Percentiles rank a stretch among this genome's conserved stretches.
phyloP scores from a whole-genome alignment of 768 basidiomycete genomes.

The Leucogyrophana mollusca region DNA sequence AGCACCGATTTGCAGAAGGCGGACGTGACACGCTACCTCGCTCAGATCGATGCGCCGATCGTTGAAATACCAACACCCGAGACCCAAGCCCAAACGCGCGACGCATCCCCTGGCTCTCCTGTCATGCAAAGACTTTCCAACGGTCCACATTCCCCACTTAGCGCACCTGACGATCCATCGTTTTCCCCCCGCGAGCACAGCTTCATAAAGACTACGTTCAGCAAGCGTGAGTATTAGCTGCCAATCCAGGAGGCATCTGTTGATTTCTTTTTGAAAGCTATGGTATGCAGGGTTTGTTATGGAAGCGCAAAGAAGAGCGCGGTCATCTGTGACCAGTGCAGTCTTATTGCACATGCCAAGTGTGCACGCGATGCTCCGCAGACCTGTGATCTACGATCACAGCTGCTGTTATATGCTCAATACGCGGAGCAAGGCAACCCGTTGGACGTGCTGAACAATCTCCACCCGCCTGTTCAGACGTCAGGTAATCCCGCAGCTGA shows the following conservation, averaged over 20 bases:
- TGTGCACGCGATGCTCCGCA: conserved; percentile 73
- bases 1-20: conserved; percentile 81
- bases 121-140: conserved; percentile 38
- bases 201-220: conserved; percentile 91
- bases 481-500: conserved; percentile 55
- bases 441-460: conserved; percentile 37
- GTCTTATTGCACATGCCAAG: conserved; percentile 81
- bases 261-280: conserved; percentile 48
- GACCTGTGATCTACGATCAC: conserved; percentile 79
- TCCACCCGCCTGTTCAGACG: conserved; percentile 2
- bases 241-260: neutral
- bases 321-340: conserved; percentile 86
- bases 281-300: conserved; percentile 84
- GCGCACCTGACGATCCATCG: conserved; percentile 27
- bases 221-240: conserved; percentile 68
- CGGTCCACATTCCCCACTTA: conserved; percentile 25
- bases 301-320: conserved; percentile 80
- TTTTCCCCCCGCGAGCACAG: conserved; percentile 71
- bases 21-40: conserved; percentile 55
- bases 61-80: conserved; percentile 43
- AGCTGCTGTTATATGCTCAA: conserved; percentile 75
- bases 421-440: conserved; percentile 71
- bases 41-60: conserved; percentile 33
- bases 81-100: conserved; percentile 39
- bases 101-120: conserved; percentile 36